Evolutionary conservation across 2,329 filamentous ascomycete species (phyloP), one percentile per base, ranked within the genome.

Genomic region (Neodidymelliopsis sp.): DNA sequence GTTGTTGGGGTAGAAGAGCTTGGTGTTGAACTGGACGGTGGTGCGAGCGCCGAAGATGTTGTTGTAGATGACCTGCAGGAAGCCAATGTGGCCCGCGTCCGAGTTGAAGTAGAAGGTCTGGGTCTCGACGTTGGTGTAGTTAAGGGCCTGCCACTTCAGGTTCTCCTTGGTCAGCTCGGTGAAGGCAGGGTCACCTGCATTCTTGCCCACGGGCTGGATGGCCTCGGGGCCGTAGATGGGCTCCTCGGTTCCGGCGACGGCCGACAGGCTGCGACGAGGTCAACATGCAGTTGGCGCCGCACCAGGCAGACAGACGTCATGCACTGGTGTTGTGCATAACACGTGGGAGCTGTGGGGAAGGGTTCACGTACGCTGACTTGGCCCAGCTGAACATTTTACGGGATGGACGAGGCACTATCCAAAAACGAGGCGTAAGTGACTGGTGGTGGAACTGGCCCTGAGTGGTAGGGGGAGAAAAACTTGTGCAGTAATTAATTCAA

Each of bases 41-140:
- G 88, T 92, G 65, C 89, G 88, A 59, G 99, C 84, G 72, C 93
- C 92, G 63, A 85, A 88, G 72, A 99, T 89, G 76, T 96, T 97
- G 80, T 90, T 97, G 81, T 97, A 96, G 73, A 99, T 96, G 75
- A 97, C 83, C 81, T 99, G 94, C 53, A 84, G 85, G 74, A 96
- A 84, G 42, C 83, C 90, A 57, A 92, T 74, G 56, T 87, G 81
- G 39, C 94, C 94, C 52, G 79, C 84, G 55, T 96, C 89, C 46
- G 88, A 81, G 75, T 87, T 87, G 67, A 97, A 77, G 78, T 99
- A 99, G 78, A 97, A 99, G 56, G 84, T 91, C 79, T 97, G 89
- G 22, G 91, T 97, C 81, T 99, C 94, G 63, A 97, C 94, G 67
- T 84, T 89, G 57, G 94, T 97, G 66, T 86, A 88, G 60, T 91